Evolutionary conservation across 192 early-diverging fungal genomes (phyloP), one percentile per base, ranked within the genome.

Genomic region (Coemansia sp.): DNA sequence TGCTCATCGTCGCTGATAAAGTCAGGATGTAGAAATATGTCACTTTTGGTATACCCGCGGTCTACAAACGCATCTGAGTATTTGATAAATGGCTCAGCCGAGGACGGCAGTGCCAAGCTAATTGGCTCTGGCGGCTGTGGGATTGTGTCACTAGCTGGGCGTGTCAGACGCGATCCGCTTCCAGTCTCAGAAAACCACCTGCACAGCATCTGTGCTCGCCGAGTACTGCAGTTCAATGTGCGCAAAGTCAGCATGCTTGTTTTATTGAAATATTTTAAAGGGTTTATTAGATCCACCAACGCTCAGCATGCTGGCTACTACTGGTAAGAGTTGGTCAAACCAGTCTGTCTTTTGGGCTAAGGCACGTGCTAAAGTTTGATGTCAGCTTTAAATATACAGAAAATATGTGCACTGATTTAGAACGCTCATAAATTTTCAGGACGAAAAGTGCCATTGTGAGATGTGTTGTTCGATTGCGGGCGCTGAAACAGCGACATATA

Each of bases 1-100:
- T 83, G 82, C 50, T 83, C 82, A 0, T 60, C 52, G n/a, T 17
- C 25, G 25, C 41, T 68, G 17, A 83, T 43, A 54, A 83, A 83
- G 12, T 69, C 70, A 2, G 82, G 82, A 27, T 70, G 29, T 12
- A 83, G 51, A 22, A 54, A 79, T 10, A 83, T 66, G 25, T 83
- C 76, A 47, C 19, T 23, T 27, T 60, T 72, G 51, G 60, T n/a
- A 8, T 50, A 64, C 0, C 72, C 72, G n/a, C 56, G 51, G 15
- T 38, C 50, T 2, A 69, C 12, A 37, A 68, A 81, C 32, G 60
- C 63, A 5, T 41, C 35, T 0, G 78, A 81, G 22, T 69, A 81
- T 32, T 63, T 29, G 37, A 81, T 60, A 7, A 61, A 66, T 29
- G 49, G 47, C 21, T 27, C 21, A 0, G 72, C 72, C 0, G 57